Percentiles rank a stretch among this genome's conserved stretches.
Conservation (phyloP, 148 eudicot genomes). For the Oxyria digyna region DNA sequence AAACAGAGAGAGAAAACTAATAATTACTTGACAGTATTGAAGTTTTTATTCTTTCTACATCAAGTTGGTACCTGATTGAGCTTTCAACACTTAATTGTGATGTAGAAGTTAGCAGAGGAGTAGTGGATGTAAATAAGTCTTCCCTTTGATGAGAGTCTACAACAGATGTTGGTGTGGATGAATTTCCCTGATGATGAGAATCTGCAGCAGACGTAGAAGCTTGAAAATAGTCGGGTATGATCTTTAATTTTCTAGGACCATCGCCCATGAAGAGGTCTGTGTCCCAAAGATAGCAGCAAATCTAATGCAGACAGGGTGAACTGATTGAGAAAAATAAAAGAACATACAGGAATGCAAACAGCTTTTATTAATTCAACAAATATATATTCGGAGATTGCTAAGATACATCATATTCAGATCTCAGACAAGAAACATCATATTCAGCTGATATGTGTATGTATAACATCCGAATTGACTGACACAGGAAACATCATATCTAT, state of each 20-base stretch:
- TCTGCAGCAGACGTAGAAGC: conserved; percentile 24
- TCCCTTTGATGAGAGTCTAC: background rate
- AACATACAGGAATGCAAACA: background rate
- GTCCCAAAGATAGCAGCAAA: background rate
- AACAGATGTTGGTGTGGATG: conserved; percentile 1
- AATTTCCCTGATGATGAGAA: conserved; percentile 9
- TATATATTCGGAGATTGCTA: background rate
- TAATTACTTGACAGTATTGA: conserved; percentile 7
- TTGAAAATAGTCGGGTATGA: conserved; percentile 64
- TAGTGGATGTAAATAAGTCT: conserved; percentile 7
- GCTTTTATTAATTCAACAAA: background rate
- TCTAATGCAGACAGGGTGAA: conserved; percentile 1
- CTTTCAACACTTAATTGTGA: conserved; percentile 19
- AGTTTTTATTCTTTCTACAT: background rate
- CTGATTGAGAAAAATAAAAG: background rate
- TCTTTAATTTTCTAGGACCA: conserved; percentile 51
- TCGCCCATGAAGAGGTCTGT: conserved; percentile 57
- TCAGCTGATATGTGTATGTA: background rate
- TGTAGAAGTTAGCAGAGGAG: conserved; percentile 23
- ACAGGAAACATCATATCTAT: background rate
- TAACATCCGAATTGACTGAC: background rate
- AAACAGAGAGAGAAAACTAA: conserved; percentile 16
- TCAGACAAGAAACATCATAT: background rate
- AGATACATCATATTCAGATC: background rate
- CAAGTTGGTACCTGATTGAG: conserved; percentile 31